Percentiles rank a stretch among this genome's conserved stretches.
phyloP scores from a whole-genome alignment of 2,329 filamentous ascomycete genomes.

The Salinomyces thailandicus region DNA sequence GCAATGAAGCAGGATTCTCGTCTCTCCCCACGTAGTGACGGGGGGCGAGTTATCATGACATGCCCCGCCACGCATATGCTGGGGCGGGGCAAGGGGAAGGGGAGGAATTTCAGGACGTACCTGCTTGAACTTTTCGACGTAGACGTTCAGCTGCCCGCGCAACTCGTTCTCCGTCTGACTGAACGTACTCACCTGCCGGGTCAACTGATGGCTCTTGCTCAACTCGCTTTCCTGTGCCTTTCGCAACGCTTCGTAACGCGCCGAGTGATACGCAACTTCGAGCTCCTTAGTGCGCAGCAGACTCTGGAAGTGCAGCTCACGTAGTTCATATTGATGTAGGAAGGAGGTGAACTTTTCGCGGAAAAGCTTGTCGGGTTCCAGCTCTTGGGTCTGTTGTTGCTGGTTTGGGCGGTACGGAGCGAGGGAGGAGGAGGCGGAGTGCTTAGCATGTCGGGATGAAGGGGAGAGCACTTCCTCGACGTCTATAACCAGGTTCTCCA shows the following conservation, averaged over 20 bases:
- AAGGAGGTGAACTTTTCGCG: slow-evolving; percentile 84
- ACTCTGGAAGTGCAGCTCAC: slow-evolving; percentile 87
- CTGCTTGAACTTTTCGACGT: slow-evolving; percentile 99
- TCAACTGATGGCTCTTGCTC: slow-evolving; percentile 70
- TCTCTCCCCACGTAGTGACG: not conserved
- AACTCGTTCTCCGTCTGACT: slow-evolving; percentile 93
- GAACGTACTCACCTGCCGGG: slow-evolving; percentile 85
- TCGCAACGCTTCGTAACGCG: slow-evolving; percentile 79
- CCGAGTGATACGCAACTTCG: slow-evolving; percentile 85
- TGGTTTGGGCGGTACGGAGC: slow-evolving; percentile 66
- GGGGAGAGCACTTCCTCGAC: slow-evolving; percentile 70
- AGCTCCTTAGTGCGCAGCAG: slow-evolving; percentile 89
- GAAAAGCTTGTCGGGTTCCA: slow-evolving; percentile 78
- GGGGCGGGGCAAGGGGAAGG: not conserved
- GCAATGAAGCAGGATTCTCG: not conserved
- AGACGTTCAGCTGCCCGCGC: slow-evolving; percentile 90
- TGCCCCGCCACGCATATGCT: not conserved
- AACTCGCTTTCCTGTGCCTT: slow-evolving; percentile 77
- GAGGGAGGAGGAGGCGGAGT: not conserved
- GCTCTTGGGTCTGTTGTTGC: slow-evolving; percentile 68
- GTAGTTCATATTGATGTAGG: slow-evolving; percentile 91
- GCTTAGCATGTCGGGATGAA: no score
- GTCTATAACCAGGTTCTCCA: slow-evolving; percentile 68
- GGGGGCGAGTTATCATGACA: not conserved
- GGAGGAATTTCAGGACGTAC: no score